Conservation (phyloP, 331 rosid genomes). For the Acacia concinna region DNA sequence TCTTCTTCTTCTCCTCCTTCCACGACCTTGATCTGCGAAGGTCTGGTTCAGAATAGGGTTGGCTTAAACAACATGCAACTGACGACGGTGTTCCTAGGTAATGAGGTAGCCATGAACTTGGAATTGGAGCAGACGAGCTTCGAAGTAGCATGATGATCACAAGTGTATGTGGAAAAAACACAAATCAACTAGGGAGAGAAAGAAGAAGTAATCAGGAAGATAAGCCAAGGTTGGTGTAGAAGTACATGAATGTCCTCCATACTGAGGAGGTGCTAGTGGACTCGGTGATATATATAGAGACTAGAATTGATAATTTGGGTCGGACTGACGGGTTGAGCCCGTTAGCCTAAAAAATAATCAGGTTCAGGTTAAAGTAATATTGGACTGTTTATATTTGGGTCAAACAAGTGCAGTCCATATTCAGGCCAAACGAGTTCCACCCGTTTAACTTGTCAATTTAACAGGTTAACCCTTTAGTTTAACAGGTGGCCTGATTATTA, state of each 20-base stretch:
- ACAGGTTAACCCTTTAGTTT: too few relatives aligned
- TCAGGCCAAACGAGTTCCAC: too few relatives aligned
- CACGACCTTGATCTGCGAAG: slow-evolving; percentile 20
- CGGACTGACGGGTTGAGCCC: too few relatives aligned
- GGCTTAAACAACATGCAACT: slow-evolving; percentile 29
- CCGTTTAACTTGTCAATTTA: too few relatives aligned
- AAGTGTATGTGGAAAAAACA: not conserved
- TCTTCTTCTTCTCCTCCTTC: slow-evolving; percentile 3
- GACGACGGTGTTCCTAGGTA: slow-evolving; percentile 48
- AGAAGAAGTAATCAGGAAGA: not conserved
- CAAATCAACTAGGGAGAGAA: not conserved
- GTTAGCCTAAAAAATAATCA: too few relatives aligned
- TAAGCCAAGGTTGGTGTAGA: not conserved
- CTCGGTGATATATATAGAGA: too few relatives aligned
- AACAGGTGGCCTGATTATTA: too few relatives aligned
- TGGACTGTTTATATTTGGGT: too few relatives aligned
- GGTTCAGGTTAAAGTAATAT: too few relatives aligned
- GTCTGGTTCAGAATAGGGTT: slow-evolving; percentile 26
- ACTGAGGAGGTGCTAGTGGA: too few relatives aligned
- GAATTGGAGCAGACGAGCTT: slow-evolving; percentile 58
- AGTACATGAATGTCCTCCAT: not conserved
- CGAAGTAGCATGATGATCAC: slow-evolving; percentile 62
- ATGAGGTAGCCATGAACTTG: slow-evolving; percentile 50
- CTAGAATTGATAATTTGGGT: too few relatives aligned
- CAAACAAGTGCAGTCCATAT: too few relatives aligned